These are phyloP conservation scores for Proliferodiscus dingleyae DNA, from an alignment of 2,329 filamentous ascomycete species.

Conservation along the genomic window DNA sequence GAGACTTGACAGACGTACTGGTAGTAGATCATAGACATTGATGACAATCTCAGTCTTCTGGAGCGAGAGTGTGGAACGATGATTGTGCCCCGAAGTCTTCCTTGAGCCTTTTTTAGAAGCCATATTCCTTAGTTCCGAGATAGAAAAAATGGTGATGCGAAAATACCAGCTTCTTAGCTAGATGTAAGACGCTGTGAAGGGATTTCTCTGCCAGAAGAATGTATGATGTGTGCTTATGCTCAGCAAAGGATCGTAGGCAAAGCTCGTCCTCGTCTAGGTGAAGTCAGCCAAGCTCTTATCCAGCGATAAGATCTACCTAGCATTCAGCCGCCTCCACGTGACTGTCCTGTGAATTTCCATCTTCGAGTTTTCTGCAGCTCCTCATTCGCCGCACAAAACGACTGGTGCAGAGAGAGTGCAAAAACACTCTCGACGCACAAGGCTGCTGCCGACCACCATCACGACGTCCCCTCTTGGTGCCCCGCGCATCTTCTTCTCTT, in stretches of 20 bases:
- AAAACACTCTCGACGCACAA: constrained; percentile 19
- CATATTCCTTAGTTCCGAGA: constrained; percentile 12
- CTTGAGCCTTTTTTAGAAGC: constrained; percentile 27
- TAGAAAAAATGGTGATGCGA: neutral
- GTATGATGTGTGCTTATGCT: no score
- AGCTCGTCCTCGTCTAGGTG: no score
- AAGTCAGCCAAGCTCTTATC: no score
- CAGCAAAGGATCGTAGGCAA: no score
- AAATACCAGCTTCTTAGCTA: neutral
- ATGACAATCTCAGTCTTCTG: constrained; percentile 71
- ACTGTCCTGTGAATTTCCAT: no score
- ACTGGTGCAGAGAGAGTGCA: constrained; percentile 15
- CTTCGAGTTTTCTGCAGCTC: no score
- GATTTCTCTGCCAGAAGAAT: no score
- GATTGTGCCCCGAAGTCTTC: constrained; percentile 31
- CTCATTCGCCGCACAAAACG: constrained; percentile 22
- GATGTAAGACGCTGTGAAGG: neutral
- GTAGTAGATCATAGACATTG: constrained; percentile 73
- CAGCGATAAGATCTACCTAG: no score
- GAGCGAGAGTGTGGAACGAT: constrained; percentile 63
- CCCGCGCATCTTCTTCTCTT: constrained; percentile 43
- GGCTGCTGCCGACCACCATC: constrained; percentile 25
- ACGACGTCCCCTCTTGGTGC: constrained; percentile 29
- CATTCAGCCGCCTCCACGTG: no score
- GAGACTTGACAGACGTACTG: constrained; percentile 52